Base-by-base conservation (phyloP, 2,329 filamentous ascomycete genomes). In the Sarocladium oryzae region DNA sequence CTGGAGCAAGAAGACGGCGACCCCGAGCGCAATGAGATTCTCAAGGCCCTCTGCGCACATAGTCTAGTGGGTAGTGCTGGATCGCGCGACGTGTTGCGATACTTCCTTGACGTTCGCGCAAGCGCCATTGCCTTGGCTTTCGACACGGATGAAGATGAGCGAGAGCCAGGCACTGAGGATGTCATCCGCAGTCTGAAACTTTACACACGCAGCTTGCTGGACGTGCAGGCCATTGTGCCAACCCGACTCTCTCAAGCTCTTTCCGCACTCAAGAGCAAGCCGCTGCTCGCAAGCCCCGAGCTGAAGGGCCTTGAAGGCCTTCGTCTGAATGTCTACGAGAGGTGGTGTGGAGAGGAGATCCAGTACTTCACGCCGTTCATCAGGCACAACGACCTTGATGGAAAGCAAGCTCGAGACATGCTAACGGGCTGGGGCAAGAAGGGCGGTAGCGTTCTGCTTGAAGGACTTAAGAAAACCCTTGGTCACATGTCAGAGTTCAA, bases 321-420 rank as follows among this genome's bases (percentile, higher is more conserved):
- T 11, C 81, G 87, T 32, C 70, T 96, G 23, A 89, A 96, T 61
- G 70, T 93, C 9, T 83, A 89, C 60, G 82, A 85, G 56, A 77
- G 78, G 18, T 95, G 90, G 87, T 87, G 93, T 55, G 79, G 86
- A 16, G 83, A 90, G 7, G 89, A 95, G 54, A 87, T 96, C 37
- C 81, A 81, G 43, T 86, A 86, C 56, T 96, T 95, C 63, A 92
- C 84, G 1, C 91, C 91, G 0, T 96, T 89, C 70, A 87, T 95
- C 32, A 83, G 88, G 26, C 84, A 95, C 59, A 88, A 91, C 57
- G 87, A 93, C 57, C 66, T 88, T 4, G 78, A 83, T 21, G 80
- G 77, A 18, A 68, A 72, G 21, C 77, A 82, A 54, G 79, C 81
- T 1, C 75, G 77, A 37, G 77, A 81, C 2, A 81, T 81, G 65